A percentile compares a stretch with the other conserved stretches of the same genome.
Conservation (phyloP, 2,329 filamentous ascomycete genomes). For the Grosmannia huntii region DNA sequence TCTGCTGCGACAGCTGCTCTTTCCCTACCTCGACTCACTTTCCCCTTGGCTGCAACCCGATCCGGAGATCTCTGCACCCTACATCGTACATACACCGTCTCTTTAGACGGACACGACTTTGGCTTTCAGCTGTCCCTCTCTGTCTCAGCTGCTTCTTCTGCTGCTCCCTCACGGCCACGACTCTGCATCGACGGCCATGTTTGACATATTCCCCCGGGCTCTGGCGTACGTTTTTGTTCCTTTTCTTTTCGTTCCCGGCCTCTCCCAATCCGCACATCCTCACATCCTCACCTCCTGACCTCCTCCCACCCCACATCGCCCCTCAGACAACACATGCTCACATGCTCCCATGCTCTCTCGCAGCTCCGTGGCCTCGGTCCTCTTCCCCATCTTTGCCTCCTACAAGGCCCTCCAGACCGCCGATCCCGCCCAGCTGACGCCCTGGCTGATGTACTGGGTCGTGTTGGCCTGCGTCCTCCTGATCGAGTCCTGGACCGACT, state of each 20-base stretch:
- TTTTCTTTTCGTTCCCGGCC: neutral
- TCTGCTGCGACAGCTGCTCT: too few species aligned
- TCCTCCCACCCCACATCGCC: neutral
- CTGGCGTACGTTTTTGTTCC: conserved; percentile 7
- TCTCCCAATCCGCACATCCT: too few species aligned
- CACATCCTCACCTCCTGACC: neutral
- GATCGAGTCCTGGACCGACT: conserved; percentile 76
- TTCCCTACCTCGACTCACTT: too few species aligned
- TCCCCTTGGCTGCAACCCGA: too few species aligned
- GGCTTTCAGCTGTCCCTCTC: neutral
- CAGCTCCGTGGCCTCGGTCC: conserved; percentile 75
- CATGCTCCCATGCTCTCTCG: neutral
- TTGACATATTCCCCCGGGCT: conserved; percentile 11
- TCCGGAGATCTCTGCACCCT: too few species aligned
- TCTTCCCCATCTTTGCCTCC: conserved; percentile 92
- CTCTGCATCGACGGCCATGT: conserved; percentile 6
- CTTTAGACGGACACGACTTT: neutral
- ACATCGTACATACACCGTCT: too few species aligned
- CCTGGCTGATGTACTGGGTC: conserved; percentile 99
- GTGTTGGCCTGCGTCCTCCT: conserved; percentile 72
- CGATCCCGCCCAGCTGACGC: conserved; percentile 76
- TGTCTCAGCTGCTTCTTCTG: neutral
- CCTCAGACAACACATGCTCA: too few species aligned
- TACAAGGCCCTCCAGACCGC: conserved; percentile 95
- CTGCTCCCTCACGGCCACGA: too few species aligned